Evolutionary conservation across 345 rosid genomes (phyloP).

Genomic region (Salix koriyanagi): DNA sequence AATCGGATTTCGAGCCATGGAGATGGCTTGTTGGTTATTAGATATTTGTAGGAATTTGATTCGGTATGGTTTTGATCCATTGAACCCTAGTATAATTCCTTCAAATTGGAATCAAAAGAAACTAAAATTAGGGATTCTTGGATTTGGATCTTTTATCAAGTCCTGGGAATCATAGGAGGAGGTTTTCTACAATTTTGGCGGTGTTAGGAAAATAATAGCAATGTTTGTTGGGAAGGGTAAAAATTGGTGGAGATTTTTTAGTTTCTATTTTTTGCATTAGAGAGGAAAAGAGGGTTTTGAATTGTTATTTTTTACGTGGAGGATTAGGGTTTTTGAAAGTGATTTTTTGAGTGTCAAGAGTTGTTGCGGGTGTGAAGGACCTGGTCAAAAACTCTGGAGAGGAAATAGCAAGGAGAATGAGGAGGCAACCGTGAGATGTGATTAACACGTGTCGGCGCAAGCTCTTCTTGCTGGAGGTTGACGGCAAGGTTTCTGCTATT

Average conservation of each 20-base stretch:
- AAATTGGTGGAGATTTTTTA: background rate
- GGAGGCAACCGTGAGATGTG: background rate
- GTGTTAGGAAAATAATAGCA: background rate
- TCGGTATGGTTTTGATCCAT: slow-evolving; percentile 32
- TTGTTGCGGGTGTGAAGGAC: background rate
- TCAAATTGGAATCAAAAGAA: background rate
- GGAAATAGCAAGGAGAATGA: background rate
- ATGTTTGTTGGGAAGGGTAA: background rate
- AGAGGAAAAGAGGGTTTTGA: background rate
- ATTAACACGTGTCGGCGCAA: background rate
- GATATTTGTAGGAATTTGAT: slow-evolving; percentile 36
- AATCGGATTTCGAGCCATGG: slow-evolving; percentile 85
- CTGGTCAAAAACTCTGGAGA: slow-evolving; percentile 3
- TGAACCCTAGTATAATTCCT: background rate
- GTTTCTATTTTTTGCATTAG: background rate
- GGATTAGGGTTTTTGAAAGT: slow-evolving; percentile 9
- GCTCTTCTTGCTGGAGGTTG: background rate
- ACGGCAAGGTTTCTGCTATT: background rate
- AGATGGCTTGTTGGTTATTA: slow-evolving; percentile 26
- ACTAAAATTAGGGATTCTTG: background rate
- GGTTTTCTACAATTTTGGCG: background rate
- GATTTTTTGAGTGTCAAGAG: background rate
- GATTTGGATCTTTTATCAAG: background rate
- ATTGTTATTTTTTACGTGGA: background rate
- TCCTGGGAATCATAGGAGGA: slow-evolving; percentile 3